phyloP scores from a whole-genome alignment of 2,329 filamentous ascomycete genomes.

The Nigrospora oryzae region DNA sequence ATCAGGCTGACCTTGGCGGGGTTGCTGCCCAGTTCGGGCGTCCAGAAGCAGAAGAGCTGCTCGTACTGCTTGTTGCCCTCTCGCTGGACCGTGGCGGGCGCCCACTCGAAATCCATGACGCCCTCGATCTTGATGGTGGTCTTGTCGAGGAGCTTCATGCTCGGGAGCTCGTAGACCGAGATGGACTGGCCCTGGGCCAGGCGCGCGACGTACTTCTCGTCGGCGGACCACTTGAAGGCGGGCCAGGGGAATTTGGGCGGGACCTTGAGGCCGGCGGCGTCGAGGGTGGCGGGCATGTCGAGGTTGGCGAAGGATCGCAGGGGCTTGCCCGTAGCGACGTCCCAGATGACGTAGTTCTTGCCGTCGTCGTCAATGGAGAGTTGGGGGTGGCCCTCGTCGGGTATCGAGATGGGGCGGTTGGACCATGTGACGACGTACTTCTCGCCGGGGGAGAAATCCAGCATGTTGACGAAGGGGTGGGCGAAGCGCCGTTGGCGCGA shows the following conservation, averaged over 20 bases:
- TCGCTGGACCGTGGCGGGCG: conserved; percentile 70
- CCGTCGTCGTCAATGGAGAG: conserved; percentile 89
- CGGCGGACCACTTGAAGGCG: conserved; percentile 97
- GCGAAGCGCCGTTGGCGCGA: conserved; percentile 85
- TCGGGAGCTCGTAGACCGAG: conserved; percentile 80
- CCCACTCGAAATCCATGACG: conserved; percentile 97
- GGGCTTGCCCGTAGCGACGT: conserved; percentile 80
- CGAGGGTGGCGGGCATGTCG: conserved; percentile 60
- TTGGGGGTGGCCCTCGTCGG: conserved; percentile 77
- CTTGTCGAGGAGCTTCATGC: conserved; percentile 87
- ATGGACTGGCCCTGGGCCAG: conserved; percentile 84
- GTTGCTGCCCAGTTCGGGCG: conserved; percentile 94
- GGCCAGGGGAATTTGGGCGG: conserved; percentile 92
- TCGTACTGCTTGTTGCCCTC: conserved; percentile 88
- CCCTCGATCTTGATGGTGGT: conserved; percentile 93
- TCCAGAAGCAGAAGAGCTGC: conserved; percentile 98
- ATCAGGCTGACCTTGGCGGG: conserved; percentile 95
- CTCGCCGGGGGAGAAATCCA: conserved; percentile 91
- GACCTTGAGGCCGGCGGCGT: conserved; percentile 59
- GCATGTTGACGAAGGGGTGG: conserved; percentile 89
- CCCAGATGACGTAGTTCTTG: conserved; percentile 99
- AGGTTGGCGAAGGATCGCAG: conserved; percentile 90
- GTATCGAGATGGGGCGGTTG: conserved; percentile 82
- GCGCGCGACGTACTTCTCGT: conserved; percentile 93
- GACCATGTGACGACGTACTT: conserved; percentile 97